Percentiles rank a stretch among this genome's conserved stretches.
These are phyloP conservation scores for Albugo candida DNA, from an alignment of 352 stramenopile species.

Conservation along the genomic window DNA sequence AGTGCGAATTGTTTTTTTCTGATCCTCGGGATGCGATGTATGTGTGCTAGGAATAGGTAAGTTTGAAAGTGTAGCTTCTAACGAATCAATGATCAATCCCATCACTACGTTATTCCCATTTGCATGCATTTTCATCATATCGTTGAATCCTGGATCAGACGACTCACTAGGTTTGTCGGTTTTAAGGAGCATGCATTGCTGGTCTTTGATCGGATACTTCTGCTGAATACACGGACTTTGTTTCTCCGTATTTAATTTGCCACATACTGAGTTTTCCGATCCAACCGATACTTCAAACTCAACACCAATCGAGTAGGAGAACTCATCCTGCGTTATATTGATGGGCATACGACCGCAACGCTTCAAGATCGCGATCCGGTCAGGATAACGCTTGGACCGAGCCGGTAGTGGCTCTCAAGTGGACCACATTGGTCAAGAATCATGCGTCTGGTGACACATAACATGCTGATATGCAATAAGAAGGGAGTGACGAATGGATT, in stretches of 20 bases:
- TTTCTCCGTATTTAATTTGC: too few species aligned
- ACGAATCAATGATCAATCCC: slow-evolving; percentile 3
- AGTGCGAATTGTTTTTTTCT: neutral
- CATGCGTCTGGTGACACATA: slow-evolving; percentile 89
- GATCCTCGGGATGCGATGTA: neutral
- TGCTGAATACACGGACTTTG: too few species aligned
- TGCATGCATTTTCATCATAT: too few species aligned
- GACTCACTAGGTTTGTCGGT: too few species aligned
- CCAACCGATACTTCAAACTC: neutral
- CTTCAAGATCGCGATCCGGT: slow-evolving; percentile 7
- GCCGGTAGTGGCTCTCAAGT: slow-evolving; percentile 13
- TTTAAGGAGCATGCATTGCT: too few species aligned
- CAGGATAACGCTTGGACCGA: too few species aligned
- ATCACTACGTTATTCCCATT: neutral
- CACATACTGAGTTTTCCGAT: neutral
- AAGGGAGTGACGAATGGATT: slow-evolving; percentile 86
- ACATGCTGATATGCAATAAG: slow-evolving; percentile 87
- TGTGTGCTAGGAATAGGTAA: neutral
- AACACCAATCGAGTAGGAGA: slow-evolving; percentile 12
- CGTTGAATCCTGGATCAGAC: too few species aligned
- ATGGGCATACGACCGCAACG: slow-evolving; percentile 31
- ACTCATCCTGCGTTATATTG: slow-evolving; percentile 24
- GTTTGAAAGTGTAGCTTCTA: neutral
- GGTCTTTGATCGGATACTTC: too few species aligned
- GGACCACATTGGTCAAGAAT: slow-evolving; percentile 51